phyloP scores from a whole-genome alignment of 2,329 filamentous ascomycete species.

The Daldinia sp. region DNA sequence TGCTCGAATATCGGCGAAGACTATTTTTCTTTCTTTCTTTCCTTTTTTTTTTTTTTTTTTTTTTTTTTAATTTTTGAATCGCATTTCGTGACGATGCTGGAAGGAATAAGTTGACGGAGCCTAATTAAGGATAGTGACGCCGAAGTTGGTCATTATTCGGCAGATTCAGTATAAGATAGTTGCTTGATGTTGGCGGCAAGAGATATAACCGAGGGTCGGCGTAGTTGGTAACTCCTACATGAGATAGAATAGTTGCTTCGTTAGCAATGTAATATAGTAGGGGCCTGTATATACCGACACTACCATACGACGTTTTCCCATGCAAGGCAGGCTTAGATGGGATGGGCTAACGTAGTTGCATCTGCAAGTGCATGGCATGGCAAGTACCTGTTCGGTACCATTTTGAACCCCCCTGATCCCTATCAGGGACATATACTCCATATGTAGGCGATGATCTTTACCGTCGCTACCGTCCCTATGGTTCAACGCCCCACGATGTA shows the following conservation, averaged over 20 bases:
- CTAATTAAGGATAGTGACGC: slow-evolving; percentile 12
- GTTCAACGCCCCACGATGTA: slow-evolving; percentile 30
- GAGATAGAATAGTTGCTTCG: slow-evolving; percentile 10
- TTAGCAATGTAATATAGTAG: slow-evolving; percentile 25
- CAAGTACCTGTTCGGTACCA: slow-evolving; percentile 32
- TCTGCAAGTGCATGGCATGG: slow-evolving; percentile 31
- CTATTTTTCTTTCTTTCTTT: slow-evolving; percentile 5
- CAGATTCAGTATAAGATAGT: slow-evolving; percentile 16
- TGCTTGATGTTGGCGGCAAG: slow-evolving; percentile 18
- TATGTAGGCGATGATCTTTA: slow-evolving; percentile 16
- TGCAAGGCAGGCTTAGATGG: slow-evolving; percentile 23
- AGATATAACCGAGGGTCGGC: slow-evolving; percentile 21
- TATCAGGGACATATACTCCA: slow-evolving; percentile 26
- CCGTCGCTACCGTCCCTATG: slow-evolving; percentile 27
- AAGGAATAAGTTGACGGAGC: slow-evolving; percentile 11
- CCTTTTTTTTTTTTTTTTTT: too few relatives aligned
- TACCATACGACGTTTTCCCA: slow-evolving; percentile 29
- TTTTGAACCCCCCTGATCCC: slow-evolving; percentile 10
- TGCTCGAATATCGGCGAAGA: background rate
- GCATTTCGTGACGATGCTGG: background rate
- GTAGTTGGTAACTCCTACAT: slow-evolving; percentile 17
- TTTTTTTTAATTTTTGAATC: too few relatives aligned
- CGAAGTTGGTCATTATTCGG: slow-evolving; percentile 21
- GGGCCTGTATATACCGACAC: slow-evolving; percentile 15
- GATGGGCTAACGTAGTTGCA: slow-evolving; percentile 34